These are phyloP conservation scores for Botrytis hyacinthi DNA, from an alignment of 2,329 filamentous ascomycete genomes.

Conservation along the genomic window DNA sequence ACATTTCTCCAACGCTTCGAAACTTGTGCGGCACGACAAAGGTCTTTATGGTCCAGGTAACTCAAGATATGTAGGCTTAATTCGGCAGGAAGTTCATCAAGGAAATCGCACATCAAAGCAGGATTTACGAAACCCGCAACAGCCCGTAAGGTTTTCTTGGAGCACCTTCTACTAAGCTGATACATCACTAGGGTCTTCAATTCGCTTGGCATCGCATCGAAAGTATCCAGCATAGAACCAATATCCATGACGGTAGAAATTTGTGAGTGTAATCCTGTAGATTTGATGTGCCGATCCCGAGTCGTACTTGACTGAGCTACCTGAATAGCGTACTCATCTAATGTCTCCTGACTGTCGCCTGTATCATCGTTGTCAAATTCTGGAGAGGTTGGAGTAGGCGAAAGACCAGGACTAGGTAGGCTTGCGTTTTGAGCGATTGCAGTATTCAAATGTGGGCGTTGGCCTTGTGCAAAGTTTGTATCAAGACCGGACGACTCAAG, in stretches of 20 bases:
- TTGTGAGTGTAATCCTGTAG: constrained; percentile 31
- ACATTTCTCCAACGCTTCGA: constrained; percentile 92
- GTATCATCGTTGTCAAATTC: constrained; percentile 48
- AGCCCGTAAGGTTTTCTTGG: constrained; percentile 83
- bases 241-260: constrained; percentile 65
- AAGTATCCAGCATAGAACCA: constrained; percentile 82
- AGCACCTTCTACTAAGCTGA: constrained; percentile 83
- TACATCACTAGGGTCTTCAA: constrained; percentile 98
- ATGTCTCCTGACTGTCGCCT: constrained; percentile 33
- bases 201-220: constrained; percentile 85
- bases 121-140: constrained; percentile 91
- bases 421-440: constrained; percentile 82
- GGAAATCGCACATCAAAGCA: constrained; percentile 89
- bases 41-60: constrained; percentile 79
- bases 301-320: constrained; percentile 44
- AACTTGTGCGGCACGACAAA: constrained; percentile 88
- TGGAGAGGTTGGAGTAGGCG: constrained; percentile 79
- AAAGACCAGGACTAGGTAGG: constrained; percentile 90
- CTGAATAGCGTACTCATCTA: constrained; percentile 26
- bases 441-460: constrained; percentile 60
- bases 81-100: constrained; percentile 79
- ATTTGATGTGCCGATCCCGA: constrained; percentile 29
- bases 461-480: constrained; percentile 48
- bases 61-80: constrained; percentile 83
- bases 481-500: constrained; percentile 56